Percentiles rank a stretch among this genome's conserved stretches.
These are phyloP conservation scores for Dendrocalamus latiflorus DNA, from an alignment of 202 grass and related monocot genomes.

Conservation along the genomic window DNA sequence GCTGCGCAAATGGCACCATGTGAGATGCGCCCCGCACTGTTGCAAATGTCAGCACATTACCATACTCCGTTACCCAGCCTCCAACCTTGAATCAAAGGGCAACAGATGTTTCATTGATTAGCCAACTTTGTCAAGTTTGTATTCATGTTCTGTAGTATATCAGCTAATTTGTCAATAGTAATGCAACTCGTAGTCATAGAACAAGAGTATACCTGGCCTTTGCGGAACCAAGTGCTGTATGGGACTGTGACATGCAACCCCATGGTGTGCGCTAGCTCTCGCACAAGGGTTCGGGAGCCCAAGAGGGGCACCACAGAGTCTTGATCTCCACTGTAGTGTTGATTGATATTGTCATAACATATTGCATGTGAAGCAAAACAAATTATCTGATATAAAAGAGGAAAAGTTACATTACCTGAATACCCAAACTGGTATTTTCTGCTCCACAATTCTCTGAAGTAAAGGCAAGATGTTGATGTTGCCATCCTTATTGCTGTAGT, in stretches of 20 bases:
- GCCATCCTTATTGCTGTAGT: constrained; percentile 73
- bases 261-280: constrained; percentile 68
- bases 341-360: no score
- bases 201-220: constrained; percentile 57
- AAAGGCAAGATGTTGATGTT: no score
- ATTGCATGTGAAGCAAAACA: no score
- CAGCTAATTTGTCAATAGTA: not conserved
- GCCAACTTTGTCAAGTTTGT: not conserved
- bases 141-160: not conserved
- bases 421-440: no score
- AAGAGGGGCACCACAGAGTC: no score
- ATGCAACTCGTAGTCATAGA: not conserved
- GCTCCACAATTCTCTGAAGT: no score
- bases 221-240: constrained; percentile 79
- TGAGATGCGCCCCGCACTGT: constrained; percentile 90
- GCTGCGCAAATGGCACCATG: constrained; percentile 92
- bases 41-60: constrained; percentile 73
- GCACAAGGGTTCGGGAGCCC: no score
- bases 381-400: no score
- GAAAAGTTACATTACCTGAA: no score
- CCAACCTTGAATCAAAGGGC: constrained; percentile 56
- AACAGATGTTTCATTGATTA: constrained; percentile 3
- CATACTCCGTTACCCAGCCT: constrained; percentile 91
- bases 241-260: constrained; percentile 67
- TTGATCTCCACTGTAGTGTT: no score